A percentile compares a stretch with the other conserved stretches of the same genome.
Evolutionary conservation across 2,329 filamentous ascomycete genomes (phyloP).

Genomic region (Neoscytalidium dimidiatum): DNA sequence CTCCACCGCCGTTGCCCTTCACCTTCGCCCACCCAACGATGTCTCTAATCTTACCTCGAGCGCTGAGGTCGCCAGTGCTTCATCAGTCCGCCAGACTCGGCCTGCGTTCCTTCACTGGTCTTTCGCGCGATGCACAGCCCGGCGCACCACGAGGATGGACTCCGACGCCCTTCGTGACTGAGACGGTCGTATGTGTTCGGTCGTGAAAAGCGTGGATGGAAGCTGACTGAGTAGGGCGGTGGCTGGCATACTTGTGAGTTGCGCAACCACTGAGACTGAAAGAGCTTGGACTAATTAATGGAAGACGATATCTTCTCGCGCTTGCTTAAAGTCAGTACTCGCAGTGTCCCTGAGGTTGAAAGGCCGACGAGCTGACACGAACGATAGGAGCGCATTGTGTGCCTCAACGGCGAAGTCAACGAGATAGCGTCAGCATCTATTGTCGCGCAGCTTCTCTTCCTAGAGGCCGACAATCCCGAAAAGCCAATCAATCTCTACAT

Average conservation of each 20-base stretch:
- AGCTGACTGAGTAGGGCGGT: conserved; percentile 46
- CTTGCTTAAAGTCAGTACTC: conserved; percentile 42
- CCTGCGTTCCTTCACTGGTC: conserved; percentile 27
- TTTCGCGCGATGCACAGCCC: conserved; percentile 19
- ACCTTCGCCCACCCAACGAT: conserved; percentile 24
- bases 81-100: conserved; percentile 22
- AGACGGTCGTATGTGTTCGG: conserved; percentile 45
- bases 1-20: background rate
- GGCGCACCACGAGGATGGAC: conserved; percentile 39
- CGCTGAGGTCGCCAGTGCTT: conserved; percentile 25
- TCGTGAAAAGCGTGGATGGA: background rate
- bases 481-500: conserved; percentile 98
- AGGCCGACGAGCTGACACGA: background rate
- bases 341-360: background rate
- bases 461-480: conserved; percentile 93
- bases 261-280: background rate
- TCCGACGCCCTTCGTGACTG: conserved; percentile 54
- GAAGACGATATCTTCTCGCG: conserved; percentile 49
- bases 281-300: conserved; percentile 6
- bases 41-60: conserved; percentile 33
- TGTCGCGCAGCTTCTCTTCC: conserved; percentile 93
- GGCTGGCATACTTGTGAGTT: conserved; percentile 51
- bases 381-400: conserved; percentile 85
- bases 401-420: conserved; percentile 88
- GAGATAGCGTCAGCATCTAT: conserved; percentile 89